Conservation (phyloP, 192 early-diverging fungal genomes). For the Coemansia umbellata region DNA sequence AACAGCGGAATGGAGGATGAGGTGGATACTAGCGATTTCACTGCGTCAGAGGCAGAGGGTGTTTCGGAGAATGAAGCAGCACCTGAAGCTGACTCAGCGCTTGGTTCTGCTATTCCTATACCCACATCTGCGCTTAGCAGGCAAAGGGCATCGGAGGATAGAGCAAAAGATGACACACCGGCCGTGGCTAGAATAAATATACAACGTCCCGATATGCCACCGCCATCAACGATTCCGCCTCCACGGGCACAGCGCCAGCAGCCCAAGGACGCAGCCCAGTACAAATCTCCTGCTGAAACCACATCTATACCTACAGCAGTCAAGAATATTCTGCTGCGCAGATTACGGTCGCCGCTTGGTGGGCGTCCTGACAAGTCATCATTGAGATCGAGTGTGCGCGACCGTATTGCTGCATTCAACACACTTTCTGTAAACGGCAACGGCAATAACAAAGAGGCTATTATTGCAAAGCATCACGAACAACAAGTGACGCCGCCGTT, state of each 20-base stretch:
- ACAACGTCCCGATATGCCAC: constrained; percentile 34
- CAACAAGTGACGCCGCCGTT: neutral
- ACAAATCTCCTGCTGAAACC: neutral
- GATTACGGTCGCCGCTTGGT: constrained; percentile 28
- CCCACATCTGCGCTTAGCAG: neutral
- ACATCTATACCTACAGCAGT: constrained; percentile 19
- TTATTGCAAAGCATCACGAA: neutral
- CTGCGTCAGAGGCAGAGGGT: constrained; percentile 4
- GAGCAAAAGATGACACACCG: too few species aligned
- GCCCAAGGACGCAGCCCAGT: neutral
- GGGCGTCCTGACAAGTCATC: constrained; percentile 22
- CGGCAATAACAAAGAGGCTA: neutral
- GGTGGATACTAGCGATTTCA: constrained; percentile 14
- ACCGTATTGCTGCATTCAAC: constrained; percentile 40
- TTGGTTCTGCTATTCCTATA: neutral
- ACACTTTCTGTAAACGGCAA: constrained; percentile 9
- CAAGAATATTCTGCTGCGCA: constrained; percentile 27
- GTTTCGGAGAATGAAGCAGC: too few species aligned
- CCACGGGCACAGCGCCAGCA: constrained; percentile 2
- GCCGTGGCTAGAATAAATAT: too few species aligned
- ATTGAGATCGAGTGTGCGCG: constrained; percentile 24
- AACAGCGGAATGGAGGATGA: neutral
- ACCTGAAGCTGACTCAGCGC: too few species aligned
- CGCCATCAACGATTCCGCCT: constrained; percentile 15
- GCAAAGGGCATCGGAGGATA: neutral